Base-by-base conservation (phyloP, 257 asterid genomes). In the Scutellaria baicalensis region DNA sequence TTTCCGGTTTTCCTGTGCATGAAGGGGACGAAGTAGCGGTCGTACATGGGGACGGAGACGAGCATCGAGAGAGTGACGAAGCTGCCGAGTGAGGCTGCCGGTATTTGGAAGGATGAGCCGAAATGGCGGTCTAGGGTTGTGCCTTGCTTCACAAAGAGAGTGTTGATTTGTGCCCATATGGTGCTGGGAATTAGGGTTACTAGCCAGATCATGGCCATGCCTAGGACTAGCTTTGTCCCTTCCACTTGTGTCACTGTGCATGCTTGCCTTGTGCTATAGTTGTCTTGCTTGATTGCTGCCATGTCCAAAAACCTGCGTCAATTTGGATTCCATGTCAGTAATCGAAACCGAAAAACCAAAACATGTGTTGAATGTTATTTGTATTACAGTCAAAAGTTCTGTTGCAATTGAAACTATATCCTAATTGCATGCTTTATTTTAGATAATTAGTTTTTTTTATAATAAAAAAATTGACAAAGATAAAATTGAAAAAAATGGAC, bases 271-370 rank as follows among this genome's bases (percentile, higher is more conserved):
- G 75, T 33, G 1, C 45, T 47, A 23, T 21, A 6, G 35, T 13
- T 21, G 10, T 59, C 89, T 48, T 58, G 80, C 77, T 82, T 89
- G 44, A 89, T 73, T 48, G 97, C 95, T 0, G 97, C 97, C 82
- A 81, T 87, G 89, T 91, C 97, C 84, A 91, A 79, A 51, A 87
- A 88, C 88, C 96, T 90, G 70, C n/a, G n/a, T n/a, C n/a, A n/a
- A n/a, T n/a, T n/a, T n/a, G n/a, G n/a, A n/a, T n/a, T n/a, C n/a
- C n/a, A n/a, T n/a, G n/a, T n/a, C n/a, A n/a, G n/a, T n/a, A n/a
- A n/a, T n/a, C n/a, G n/a, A n/a, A n/a, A n/a, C n/a, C n/a, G n/a
- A n/a, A n/a, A n/a, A n/a, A n/a, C n/a, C n/a, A n/a, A n/a, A n/a
- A n/a, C n/a, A n/a, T n/a, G n/a, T n/a, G n/a, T n/a, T n/a, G n/a